Percentiles rank a stretch among this genome's conserved stretches.
These are phyloP conservation scores for Jaenimonas drosophilae DNA, from an alignment of 208 protist genomes.

Conservation along the genomic window DNA sequence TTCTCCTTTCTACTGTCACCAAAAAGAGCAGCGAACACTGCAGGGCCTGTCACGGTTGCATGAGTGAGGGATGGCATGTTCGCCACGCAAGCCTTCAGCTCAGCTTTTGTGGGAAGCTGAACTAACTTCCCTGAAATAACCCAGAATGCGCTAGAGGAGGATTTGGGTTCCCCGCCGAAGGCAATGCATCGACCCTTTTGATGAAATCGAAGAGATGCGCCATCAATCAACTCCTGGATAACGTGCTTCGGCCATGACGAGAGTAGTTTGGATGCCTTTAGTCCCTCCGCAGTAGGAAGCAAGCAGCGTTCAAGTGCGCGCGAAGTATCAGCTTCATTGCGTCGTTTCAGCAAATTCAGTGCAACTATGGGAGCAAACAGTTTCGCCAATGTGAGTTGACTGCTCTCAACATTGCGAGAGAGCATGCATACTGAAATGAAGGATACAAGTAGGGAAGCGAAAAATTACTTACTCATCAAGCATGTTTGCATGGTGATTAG, in stretches of 20 bases:
- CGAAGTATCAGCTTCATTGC: too few species aligned
- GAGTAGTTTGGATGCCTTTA: conserved; percentile 10
- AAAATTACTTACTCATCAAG: too few species aligned
- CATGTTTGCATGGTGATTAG: too few species aligned
- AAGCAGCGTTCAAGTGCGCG: too few species aligned
- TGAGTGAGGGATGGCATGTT: neutral
- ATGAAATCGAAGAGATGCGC: conserved; percentile 15
- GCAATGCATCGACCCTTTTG: conserved; percentile 22
- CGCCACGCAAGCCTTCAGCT: conserved; percentile 5
- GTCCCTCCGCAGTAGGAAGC: conserved; percentile 2
- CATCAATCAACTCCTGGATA: conserved; percentile 17
- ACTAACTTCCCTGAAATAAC: conserved; percentile 43
- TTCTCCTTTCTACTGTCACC: neutral
- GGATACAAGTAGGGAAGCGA: too few species aligned
- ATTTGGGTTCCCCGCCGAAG: conserved; percentile 27
- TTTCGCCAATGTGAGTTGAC: too few species aligned
- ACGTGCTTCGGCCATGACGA: conserved; percentile 21
- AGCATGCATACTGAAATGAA: too few species aligned
- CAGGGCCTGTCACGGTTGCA: neutral
- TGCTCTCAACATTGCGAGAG: too few species aligned
- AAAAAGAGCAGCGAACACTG: neutral
- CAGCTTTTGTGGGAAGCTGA: conserved; percentile 44
- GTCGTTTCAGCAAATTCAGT: too few species aligned
- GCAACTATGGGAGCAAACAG: too few species aligned
- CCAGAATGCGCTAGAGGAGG: conserved; percentile 32